Base-by-base conservation (phyloP, 495 filamentous ascomycete species). In the Penicillium maclennaniae region DNA sequence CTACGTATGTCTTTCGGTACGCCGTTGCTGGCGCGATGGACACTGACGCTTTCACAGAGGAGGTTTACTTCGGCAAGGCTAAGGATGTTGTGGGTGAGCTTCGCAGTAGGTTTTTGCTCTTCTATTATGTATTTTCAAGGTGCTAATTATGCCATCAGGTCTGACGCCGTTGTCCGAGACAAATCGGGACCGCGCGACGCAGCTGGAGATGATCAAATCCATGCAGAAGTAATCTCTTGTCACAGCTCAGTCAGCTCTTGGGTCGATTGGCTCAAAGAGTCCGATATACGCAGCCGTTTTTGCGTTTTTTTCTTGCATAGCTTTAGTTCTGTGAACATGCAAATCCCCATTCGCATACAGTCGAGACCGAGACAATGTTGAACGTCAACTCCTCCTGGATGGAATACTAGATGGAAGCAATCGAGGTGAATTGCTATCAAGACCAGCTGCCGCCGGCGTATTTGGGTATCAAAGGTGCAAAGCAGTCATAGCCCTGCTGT, bases 41-140 rank as follows among this genome's bases (percentile, higher is more conserved):
- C 5, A 10, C 19, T 41, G 36, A 17, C 38, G 6, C 17, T 26
- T 7, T 25, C 19, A 51, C 50, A 83, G 82, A 97, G 78, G 93
- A 99, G 75, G 93, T 99, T 45, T 99, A 99, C 73, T 99, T 99
- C 70, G 93, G 93, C 55, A 99, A 99, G 77, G 93, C 93, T 10
- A 97, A 92, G 79, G 93, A 99, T 71, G 91, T 99, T 4, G 92
- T 99, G n/a, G 93, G 92, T 28, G 92, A 97, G 67, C 77, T 99
- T 65, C 80, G 93, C 64, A 97, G 93, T 87, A 77, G 69, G 82
- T 51, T 45, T 3, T 23, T 53, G 14, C 16, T 39, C 15, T 25
- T 12, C 19, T 28, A 19, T 17, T 10, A 36, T 41, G 7, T 54
- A 34, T 5, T 19, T 60, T 7, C 27, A 47, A 44, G 9, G 19